phyloP scores from a whole-genome alignment of 192 early-diverging fungal species.

The Paraglomus brasilianum region DNA sequence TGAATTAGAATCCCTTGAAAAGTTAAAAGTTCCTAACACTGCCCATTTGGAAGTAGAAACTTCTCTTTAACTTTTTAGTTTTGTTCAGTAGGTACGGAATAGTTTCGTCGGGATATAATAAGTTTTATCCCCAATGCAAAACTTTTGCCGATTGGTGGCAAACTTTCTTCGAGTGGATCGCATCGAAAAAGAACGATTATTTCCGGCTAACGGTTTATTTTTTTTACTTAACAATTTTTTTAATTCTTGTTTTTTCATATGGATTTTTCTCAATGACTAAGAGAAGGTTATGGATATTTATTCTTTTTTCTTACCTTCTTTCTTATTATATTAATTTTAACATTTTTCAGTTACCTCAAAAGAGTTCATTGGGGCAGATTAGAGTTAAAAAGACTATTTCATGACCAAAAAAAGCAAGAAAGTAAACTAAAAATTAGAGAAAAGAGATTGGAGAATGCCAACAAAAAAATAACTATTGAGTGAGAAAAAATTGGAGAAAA shows the following conservation, averaged over 20 bases:
- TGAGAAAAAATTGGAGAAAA: too few relatives aligned
- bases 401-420: neutral
- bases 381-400: neutral
- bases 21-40: too few relatives aligned
- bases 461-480: too few relatives aligned
- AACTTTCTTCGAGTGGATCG: neutral
- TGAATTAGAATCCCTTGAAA: neutral
- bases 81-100: neutral
- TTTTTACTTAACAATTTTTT: constrained; percentile 7
- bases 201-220: neutral
- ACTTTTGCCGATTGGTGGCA: neutral
- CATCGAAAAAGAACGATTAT: neutral
- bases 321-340: neutral
- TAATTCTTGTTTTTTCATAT: constrained; percentile 12
- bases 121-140: neutral
- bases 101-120: neutral
- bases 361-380: neutral
- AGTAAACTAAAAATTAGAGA: too few relatives aligned
- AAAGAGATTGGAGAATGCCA: too few relatives aligned
- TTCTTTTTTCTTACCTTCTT: neutral
- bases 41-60: too few relatives aligned
- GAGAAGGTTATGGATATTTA: neutral
- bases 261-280: neutral
- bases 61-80: neutral
- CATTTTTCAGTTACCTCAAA: neutral